A percentile compares a stretch with the other conserved stretches of the same genome.
Evolutionary conservation across 2,329 filamentous ascomycete species (phyloP).

Genomic region (Calonectria honghensis): DNA sequence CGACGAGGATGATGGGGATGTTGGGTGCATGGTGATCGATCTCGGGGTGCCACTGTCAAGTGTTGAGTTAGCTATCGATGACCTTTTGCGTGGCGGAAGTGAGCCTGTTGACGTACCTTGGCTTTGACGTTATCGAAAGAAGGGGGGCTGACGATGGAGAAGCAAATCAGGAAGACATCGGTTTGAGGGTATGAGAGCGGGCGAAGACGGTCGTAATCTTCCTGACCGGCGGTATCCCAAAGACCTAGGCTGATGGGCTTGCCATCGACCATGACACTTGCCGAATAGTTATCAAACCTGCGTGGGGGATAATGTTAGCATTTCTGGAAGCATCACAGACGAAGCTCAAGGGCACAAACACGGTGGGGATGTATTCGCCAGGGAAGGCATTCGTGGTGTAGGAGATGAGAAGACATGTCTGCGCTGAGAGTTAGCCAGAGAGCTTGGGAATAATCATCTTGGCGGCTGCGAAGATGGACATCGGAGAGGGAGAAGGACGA

Average conservation of each 20-base stretch:
- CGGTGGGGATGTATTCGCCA: slow-evolving; percentile 99
- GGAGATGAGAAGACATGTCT: slow-evolving; percentile 99
- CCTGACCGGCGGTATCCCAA: slow-evolving; percentile 99
- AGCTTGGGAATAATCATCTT: slow-evolving; percentile 27
- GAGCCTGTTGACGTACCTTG: slow-evolving; percentile 79
- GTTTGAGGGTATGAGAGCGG: slow-evolving; percentile 98
- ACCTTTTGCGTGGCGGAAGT: background rate
- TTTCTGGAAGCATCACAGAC: slow-evolving; percentile 4
- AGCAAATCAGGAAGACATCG: slow-evolving; percentile 98
- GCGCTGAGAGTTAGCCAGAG: slow-evolving; percentile 56
- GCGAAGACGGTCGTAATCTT: slow-evolving; percentile 97
- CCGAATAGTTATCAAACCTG: slow-evolving; percentile 99
- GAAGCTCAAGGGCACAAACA: slow-evolving; percentile 76
- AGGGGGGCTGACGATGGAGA: slow-evolving; percentile 97
- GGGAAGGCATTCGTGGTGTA: slow-evolving; percentile 99
- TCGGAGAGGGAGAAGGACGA: slow-evolving; percentile 40
- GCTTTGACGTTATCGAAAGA: slow-evolving; percentile 99
- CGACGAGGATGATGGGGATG: slow-evolving; percentile 96
- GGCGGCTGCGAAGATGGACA: slow-evolving; percentile 22
- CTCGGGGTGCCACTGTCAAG: slow-evolving; percentile 91
- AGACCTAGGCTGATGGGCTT: slow-evolving; percentile 97
- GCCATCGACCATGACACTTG: slow-evolving; percentile 98
- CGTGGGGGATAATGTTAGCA: slow-evolving; percentile 41
- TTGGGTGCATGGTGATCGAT: slow-evolving; percentile 97
- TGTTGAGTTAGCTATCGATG: slow-evolving; percentile 18